phyloP scores from a whole-genome alignment of 2,329 filamentous ascomycete genomes.

The Neonectria neomacrospora region DNA sequence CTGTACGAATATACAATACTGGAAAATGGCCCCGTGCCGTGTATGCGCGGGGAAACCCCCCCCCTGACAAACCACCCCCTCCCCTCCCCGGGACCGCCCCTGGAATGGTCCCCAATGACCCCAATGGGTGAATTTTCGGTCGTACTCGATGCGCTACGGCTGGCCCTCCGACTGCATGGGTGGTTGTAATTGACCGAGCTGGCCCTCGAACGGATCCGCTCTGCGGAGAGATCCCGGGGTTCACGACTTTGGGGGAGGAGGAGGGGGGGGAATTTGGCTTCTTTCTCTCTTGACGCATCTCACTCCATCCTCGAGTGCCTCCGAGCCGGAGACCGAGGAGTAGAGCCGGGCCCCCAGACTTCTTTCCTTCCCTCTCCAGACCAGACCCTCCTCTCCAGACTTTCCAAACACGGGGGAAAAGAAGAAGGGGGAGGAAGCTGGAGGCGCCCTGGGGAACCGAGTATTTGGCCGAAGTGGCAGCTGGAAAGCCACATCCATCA shows the following conservation, averaged over 20 bases:
- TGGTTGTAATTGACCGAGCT: conserved; percentile 46
- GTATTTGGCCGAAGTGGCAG: conserved; percentile 21
- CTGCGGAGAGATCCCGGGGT: background rate
- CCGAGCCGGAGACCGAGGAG: conserved; percentile 41
- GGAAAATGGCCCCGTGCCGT: background rate
- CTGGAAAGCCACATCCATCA: background rate
- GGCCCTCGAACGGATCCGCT: conserved; percentile 19
- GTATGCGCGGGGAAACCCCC: conserved; percentile 33
- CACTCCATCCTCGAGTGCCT: too few species aligned
- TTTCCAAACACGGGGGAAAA: conserved; percentile 8
- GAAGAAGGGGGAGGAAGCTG: background rate
- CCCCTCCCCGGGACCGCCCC: conserved; percentile 7
- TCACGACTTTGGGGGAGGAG: too few species aligned
- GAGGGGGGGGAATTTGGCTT: too few species aligned
- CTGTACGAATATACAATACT: too few species aligned
- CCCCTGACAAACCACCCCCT: conserved; percentile 1
- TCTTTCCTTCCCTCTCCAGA: too few species aligned
- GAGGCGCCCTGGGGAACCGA: background rate
- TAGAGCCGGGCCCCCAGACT: conserved; percentile 7
- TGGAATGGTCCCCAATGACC: conserved; percentile 17
- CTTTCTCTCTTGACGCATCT: too few species aligned
- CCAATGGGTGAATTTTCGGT: conserved; percentile 50
- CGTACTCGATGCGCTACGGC: conserved; percentile 48
- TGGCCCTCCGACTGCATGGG: conserved; percentile 36
- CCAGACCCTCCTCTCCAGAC: conserved; percentile 12